Percentiles rank a stretch among this genome's conserved stretches.
Conservation (phyloP, 768 basidiomycete genomes). For the Tulasnella sp. region DNA sequence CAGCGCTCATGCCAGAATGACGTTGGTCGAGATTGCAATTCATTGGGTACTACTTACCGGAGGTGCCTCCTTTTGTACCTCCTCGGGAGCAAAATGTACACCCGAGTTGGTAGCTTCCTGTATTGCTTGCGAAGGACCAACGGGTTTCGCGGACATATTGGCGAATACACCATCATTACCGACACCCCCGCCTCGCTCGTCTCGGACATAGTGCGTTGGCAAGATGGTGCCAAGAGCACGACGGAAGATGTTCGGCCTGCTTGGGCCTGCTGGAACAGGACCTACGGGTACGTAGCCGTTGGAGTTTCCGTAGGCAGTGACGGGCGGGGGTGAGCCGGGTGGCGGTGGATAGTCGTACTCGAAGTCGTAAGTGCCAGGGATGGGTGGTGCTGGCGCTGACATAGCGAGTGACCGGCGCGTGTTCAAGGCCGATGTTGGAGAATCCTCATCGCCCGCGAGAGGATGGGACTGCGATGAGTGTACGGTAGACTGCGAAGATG, state of each 20-base stretch:
- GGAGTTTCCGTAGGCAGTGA: slow-evolving; percentile 57
- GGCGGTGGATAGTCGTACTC: slow-evolving; percentile 78
- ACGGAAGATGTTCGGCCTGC: slow-evolving; percentile 43
- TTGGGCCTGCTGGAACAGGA: slow-evolving; percentile 33
- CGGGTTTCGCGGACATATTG: slow-evolving; percentile 87
- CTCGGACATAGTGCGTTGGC: slow-evolving; percentile 51
- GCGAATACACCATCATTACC: slow-evolving; percentile 94
- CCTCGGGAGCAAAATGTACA: slow-evolving; percentile 64
- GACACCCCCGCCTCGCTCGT: slow-evolving; percentile 52
- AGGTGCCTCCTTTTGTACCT: slow-evolving; percentile 70
- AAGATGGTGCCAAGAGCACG: slow-evolving; percentile 53
- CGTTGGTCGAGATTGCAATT: background rate
- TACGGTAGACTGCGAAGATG: slow-evolving; percentile 25
- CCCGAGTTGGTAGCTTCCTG: slow-evolving; percentile 36
- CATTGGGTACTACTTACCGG: slow-evolving; percentile 56
- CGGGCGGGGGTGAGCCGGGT: slow-evolving; percentile 74
- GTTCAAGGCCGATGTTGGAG: slow-evolving; percentile 3
- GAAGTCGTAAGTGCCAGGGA: slow-evolving; percentile 62
- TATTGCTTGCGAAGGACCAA: slow-evolving; percentile 36
- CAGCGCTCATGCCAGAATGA: background rate
- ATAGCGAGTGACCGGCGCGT: slow-evolving; percentile 10
- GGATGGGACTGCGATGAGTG: slow-evolving; percentile 22
- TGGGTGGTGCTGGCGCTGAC: slow-evolving; percentile 19
- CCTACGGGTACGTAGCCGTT: slow-evolving; percentile 56
- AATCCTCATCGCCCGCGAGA: slow-evolving; percentile 28